phyloP scores from a whole-genome alignment of 2,329 filamentous ascomycete species.

The Sporothrix sp. region DNA sequence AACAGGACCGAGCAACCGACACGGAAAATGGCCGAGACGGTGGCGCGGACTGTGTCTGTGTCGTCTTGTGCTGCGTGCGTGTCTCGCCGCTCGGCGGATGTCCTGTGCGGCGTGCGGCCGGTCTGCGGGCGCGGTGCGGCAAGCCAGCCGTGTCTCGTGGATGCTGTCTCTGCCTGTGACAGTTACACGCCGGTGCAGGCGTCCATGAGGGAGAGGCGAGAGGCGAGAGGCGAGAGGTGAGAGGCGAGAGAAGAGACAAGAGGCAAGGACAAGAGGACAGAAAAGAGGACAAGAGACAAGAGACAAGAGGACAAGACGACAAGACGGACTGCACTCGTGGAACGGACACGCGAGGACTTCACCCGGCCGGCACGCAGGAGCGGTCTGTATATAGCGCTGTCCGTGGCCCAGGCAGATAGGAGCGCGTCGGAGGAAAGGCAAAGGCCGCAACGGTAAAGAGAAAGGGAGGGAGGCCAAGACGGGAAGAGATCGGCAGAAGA shows the following conservation, averaged over 20 bases:
- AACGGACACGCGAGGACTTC: too few relatives aligned
- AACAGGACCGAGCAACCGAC: neutral
- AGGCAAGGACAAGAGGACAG: neutral
- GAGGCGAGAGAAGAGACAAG: neutral
- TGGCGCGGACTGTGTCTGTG: neutral
- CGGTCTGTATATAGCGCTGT: too few relatives aligned
- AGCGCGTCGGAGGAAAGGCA: neutral
- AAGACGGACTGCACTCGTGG: too few relatives aligned
- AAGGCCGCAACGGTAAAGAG: too few relatives aligned
- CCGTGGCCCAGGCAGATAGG: too few relatives aligned
- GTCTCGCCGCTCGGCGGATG: too few relatives aligned
- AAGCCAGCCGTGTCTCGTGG: neutral
- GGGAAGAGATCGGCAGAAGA: too few relatives aligned
- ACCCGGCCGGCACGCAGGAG: too few relatives aligned
- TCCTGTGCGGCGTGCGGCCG: too few relatives aligned
- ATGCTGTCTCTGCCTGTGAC: slow-evolving; percentile 9
- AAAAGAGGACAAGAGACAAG: neutral
- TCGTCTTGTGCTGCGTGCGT: neutral
- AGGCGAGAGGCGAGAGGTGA: neutral
- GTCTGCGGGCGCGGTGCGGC: neutral
- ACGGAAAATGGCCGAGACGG: neutral
- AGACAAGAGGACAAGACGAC: neutral
- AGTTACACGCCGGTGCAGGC: slow-evolving; percentile 11
- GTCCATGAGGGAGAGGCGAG: neutral
- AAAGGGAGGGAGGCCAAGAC: too few relatives aligned